A percentile compares a stretch with the other conserved stretches of the same genome.
phyloP scores from a whole-genome alignment of 345 rosid genomes.

The Noccaea bulbosa region DNA sequence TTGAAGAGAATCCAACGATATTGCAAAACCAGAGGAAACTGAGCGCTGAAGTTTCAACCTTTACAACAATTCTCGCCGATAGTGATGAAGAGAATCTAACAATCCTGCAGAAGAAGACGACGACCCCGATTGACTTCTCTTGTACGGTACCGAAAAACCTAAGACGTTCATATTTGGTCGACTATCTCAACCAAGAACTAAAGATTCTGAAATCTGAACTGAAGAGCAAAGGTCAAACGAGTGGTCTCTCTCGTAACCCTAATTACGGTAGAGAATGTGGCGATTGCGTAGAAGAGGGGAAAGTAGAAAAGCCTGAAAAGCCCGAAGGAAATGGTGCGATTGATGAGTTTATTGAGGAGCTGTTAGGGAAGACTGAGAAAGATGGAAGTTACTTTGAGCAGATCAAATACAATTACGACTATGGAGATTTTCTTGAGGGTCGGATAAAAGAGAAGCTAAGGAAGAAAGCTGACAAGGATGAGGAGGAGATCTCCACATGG shows the following conservation, averaged over 20 bases:
- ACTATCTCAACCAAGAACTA: conserved; percentile 6
- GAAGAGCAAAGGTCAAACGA: neutral
- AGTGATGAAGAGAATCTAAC: conserved; percentile 4
- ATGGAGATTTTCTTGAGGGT: conserved; percentile 17
- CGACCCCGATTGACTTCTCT: conserved; percentile 16
- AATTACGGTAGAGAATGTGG: neutral
- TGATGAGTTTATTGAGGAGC: conserved; percentile 24
- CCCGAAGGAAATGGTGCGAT: neutral
- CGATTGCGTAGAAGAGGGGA: conserved; percentile 2
- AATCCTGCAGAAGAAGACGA: neutral
- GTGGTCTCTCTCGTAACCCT: conserved; percentile 17
- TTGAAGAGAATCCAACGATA: conserved; percentile 15
- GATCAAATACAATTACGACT: neutral
- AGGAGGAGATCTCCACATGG: conserved; percentile 13
- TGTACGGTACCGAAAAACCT: conserved; percentile 33
- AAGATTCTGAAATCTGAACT: conserved; percentile 16
- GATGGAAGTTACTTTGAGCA: conserved; percentile 23
- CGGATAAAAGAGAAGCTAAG: neutral
- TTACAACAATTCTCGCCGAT: neutral
- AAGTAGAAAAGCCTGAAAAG: neutral
- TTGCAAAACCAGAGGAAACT: neutral
- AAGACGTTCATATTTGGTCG: conserved; percentile 2
- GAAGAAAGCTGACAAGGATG: conserved; percentile 7
- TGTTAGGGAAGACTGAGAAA: conserved; percentile 9
- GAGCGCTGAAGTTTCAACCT: neutral